Percentiles rank a stretch among this genome's conserved stretches.
These are phyloP conservation scores for Periglandula ipomoeae DNA, from an alignment of 2,329 filamentous ascomycete species.

Conservation along the genomic window DNA sequence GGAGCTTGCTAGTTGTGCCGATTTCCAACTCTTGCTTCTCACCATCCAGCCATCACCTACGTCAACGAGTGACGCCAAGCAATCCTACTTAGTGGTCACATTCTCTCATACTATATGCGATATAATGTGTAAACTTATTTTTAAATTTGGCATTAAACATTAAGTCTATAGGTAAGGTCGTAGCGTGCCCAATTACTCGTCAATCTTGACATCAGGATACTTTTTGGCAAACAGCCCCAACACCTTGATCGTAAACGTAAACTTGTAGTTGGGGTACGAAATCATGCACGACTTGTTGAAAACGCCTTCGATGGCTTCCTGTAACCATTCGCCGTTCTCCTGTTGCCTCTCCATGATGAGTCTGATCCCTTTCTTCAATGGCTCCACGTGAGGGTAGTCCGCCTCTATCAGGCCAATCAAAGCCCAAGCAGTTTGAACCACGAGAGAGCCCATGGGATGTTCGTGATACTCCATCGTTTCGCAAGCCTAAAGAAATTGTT, in stretches of 20 bases:
- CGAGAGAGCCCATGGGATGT: slow-evolving; percentile 67
- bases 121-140: neutral
- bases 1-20: no score
- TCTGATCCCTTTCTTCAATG: slow-evolving; percentile 63
- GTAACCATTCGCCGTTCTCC: slow-evolving; percentile 84
- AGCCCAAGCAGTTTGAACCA: slow-evolving; percentile 93
- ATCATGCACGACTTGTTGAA: slow-evolving; percentile 99
- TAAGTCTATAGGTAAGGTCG: neutral
- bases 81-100: no score
- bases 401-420: slow-evolving; percentile 75
- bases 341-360: slow-evolving; percentile 82
- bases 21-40: no score
- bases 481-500: slow-evolving; percentile 48
- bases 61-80: no score
- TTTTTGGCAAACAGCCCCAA: slow-evolving; percentile 76
- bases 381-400: slow-evolving; percentile 64
- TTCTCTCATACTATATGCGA: no score
- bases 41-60: no score
- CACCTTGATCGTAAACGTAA: slow-evolving; percentile 89
- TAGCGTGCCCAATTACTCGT: neutral
- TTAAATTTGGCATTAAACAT: neutral
- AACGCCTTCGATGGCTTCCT: slow-evolving; percentile 93
- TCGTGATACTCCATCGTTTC: slow-evolving; percentile 68
- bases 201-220: slow-evolving; percentile 56
- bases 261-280: slow-evolving; percentile 98